Conservation (phyloP, 208 protist genomes). For the Wallacemonas rigidus region DNA sequence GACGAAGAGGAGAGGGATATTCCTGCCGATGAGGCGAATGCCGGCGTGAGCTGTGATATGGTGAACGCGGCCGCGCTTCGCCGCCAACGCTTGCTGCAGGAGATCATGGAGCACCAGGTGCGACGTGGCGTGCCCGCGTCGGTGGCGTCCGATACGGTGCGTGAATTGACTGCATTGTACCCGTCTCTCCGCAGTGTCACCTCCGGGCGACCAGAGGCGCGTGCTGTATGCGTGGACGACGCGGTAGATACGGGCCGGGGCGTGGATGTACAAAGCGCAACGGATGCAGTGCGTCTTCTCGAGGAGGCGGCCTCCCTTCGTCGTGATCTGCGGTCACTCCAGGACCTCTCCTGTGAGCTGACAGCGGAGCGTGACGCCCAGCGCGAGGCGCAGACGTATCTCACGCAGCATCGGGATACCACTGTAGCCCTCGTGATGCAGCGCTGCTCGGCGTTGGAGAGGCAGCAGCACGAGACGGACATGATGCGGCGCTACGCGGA, state of each 20-base stretch:
- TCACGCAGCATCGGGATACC: neutral
- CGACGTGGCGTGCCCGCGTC: slow-evolving; percentile 7
- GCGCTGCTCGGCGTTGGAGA: slow-evolving; percentile 25
- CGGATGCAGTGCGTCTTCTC: neutral
- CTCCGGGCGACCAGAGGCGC: neutral
- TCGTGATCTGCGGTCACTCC: slow-evolving; percentile 28
- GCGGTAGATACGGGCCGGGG: too few relatives aligned
- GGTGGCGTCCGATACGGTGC: neutral
- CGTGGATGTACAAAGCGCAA: neutral
- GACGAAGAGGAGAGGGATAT: neutral
- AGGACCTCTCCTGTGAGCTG: slow-evolving; percentile 26
- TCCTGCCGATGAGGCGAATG: too few relatives aligned
- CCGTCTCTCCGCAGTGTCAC: neutral
- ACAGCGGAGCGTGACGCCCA: slow-evolving; percentile 27
- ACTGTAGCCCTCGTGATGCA: slow-evolving; percentile 12
- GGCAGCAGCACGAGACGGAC: slow-evolving; percentile 22
- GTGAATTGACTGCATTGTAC: neutral
- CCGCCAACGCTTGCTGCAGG: slow-evolving; percentile 8
- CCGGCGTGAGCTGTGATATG: neutral
- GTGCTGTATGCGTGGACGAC: too few relatives aligned
- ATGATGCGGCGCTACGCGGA: slow-evolving; percentile 25
- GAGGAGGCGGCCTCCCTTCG: slow-evolving; percentile 14
- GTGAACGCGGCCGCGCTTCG: neutral
- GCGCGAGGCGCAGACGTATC: slow-evolving; percentile 19
- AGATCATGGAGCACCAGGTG: slow-evolving; percentile 10